Base-by-base conservation (phyloP, 331 rosid genomes). In the Malus hybrid region DNA sequence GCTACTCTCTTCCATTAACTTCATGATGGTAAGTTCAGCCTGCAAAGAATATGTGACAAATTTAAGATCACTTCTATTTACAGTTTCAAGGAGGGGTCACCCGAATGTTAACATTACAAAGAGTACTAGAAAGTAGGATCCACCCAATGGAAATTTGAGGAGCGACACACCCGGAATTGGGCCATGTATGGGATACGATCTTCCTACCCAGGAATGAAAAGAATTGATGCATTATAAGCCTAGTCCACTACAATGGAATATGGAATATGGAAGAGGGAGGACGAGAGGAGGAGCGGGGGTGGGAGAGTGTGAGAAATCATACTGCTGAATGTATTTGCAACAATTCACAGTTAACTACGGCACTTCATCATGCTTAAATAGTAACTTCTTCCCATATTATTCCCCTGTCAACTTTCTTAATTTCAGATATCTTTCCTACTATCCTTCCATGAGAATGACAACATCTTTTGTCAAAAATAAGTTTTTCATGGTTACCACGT, bases 11-110 rank as follows among this genome's bases (percentile, higher is more conserved):
- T 87, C 89, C 28, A 75, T 85, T 78, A 94, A 81, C 86, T 81
- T 90, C 82, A 1, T 73, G 81, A 90, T 84, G 65, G 82, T 78
- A 77, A 77, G 83, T 66, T 85, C 92, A 75, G 93, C 97, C 97
- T 94, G 86, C 83, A 85, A 48, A 75, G 50, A 77, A 70, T n/a
- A 78, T n/a, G 71, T 22, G 63, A 81, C 36, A 39, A 1, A 71
- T 57, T 58, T 26, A 22, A 15, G 6, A 39, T 26, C 14, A 60
- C 68, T 36, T 24, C 13, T 26, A 10, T 39, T 39, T 80, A 56
- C 63, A 67, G 39, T 58, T 75, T 22, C 9, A 36, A 67, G 36
- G 70, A 55, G 9, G 50, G 60, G 42, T 18, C 3, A 34, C 19
- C 24, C 6, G 26, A 39, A 42, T 14, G 44, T 22, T 39, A 75